Base-by-base conservation (phyloP, 148 eudicot genomes). In the Hydrangea macrophylla region DNA sequence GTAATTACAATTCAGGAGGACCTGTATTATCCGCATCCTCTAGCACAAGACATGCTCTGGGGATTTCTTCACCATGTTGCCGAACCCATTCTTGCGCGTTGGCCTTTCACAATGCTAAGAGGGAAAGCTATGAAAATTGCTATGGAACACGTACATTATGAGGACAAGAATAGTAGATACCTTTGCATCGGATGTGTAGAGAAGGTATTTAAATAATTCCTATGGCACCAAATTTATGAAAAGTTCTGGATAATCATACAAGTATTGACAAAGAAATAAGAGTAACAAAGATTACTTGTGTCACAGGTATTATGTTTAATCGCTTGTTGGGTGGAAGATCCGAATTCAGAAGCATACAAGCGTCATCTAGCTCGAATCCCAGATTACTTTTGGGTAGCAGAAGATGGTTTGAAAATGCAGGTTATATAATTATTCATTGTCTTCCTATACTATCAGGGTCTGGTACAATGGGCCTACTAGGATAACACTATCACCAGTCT, bases 251-350 rank as follows among this genome's bases (percentile, higher is more conserved):
- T 48, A 48, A 48, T 15, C 22, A 18, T 22, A 35, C 8, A 3
- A 35, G 4, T 35, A 8, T 35, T 8, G 8, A 35, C 39, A 35
- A 35, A 4, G 39, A 35, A 8, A 35, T 8, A 35, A 8, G 8
- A 3, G 4, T 35, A 3, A 4, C 8, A 8, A 35, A 3, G 39
- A 8, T 35, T 35, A 35, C 8, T 48, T 48, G 22, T 48, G 2
- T 26, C 7, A 22, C 54, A 87, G 92, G 78, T 75, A 8, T 63
- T 89, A 30, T 80, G 82, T 39, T 48, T 89, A 70, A 59, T 89
- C 58, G 86, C 87, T 61, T 86, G 95, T 57, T 89, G 90, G 88
- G 89, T 81, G 28, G 90, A 89, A 71, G 91, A 89, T 59, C 91
- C 91, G 9, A 71, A 81, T 64, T 84, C 87, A 1, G 83, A 77